Percentiles rank a stretch among this genome's conserved stretches.
phyloP scores from a whole-genome alignment of 2,329 filamentous ascomycete species.

The Calycina marina region DNA sequence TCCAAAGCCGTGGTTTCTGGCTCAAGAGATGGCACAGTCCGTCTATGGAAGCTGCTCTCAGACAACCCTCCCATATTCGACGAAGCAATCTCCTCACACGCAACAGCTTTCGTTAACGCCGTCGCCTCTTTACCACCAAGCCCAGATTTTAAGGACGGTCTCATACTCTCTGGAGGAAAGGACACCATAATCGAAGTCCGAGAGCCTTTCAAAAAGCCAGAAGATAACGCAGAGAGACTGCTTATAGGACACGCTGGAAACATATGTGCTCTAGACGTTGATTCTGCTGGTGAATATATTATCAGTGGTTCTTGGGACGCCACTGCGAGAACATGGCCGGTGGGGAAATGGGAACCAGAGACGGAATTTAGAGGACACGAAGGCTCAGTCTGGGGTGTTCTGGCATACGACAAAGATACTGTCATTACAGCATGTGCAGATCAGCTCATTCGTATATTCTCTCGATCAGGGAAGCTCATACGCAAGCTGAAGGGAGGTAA shows the following conservation, averaged over 20 bases:
- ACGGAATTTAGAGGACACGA: conserved; percentile 61
- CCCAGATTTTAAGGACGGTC: conserved; percentile 52
- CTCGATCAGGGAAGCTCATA: conserved; percentile 46
- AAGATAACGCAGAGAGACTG: conserved; percentile 71
- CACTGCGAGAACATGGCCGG: conserved; percentile 71
- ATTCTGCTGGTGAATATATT: conserved; percentile 55
- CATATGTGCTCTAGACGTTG: conserved; percentile 73
- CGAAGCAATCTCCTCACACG: conserved; percentile 62
- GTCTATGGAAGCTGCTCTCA: conserved; percentile 62
- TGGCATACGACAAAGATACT: conserved; percentile 65
- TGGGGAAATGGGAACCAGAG: conserved; percentile 73
- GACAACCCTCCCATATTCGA: conserved; percentile 59
- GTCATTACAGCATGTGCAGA: conserved; percentile 90
- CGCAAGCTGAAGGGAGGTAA: conserved; percentile 54
- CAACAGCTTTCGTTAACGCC: conserved; percentile 76
- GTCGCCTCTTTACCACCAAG: conserved; percentile 63
- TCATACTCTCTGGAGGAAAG: conserved; percentile 77
- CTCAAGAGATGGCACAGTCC: conserved; percentile 82
- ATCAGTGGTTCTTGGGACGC: conserved; percentile 93
- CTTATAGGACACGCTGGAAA: conserved; percentile 79
- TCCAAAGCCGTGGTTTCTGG: conserved; percentile 64
- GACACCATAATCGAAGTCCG: conserved; percentile 89
- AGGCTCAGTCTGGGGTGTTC: conserved; percentile 79
- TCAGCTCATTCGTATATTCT: conserved; percentile 73
- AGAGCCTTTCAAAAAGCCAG: conserved; percentile 47